These are phyloP conservation scores for Graphilbum fragrans DNA, from an alignment of 2,329 filamentous ascomycete species.

Conservation along the genomic window DNA sequence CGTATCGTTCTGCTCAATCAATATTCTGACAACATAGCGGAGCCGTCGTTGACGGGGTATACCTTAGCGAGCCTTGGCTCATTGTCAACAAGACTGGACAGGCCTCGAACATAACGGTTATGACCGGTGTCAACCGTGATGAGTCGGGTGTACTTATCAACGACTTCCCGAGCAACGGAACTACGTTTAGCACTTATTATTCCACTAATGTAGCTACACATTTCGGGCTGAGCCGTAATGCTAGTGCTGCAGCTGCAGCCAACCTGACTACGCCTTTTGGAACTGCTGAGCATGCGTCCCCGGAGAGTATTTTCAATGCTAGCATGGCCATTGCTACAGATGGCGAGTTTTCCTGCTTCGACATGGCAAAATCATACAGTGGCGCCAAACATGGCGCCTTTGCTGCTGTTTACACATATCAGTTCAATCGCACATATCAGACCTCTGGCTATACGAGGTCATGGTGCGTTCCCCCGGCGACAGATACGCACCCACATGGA, in stretches of 20 bases:
- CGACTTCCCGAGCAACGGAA: slow-evolving; percentile 9
- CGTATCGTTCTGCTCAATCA: not conserved
- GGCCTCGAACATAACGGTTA: slow-evolving; percentile 16
- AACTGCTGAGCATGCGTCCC: not conserved
- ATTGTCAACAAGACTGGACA: slow-evolving; percentile 15
- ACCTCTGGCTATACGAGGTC: slow-evolving; percentile 15
- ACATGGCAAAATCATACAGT: slow-evolving; percentile 20
- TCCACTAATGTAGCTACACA: slow-evolving; percentile 6
- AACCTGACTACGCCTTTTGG: too few relatives aligned
- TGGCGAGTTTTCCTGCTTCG: slow-evolving; percentile 20
- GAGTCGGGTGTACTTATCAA: slow-evolving; percentile 15
- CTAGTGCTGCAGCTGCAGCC: not conserved
- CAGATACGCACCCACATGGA: slow-evolving; percentile 16
- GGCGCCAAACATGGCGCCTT: slow-evolving; percentile 21
- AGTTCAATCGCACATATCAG: slow-evolving; percentile 28
- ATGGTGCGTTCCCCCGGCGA: slow-evolving; percentile 18
- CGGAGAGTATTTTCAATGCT: slow-evolving; percentile 18
- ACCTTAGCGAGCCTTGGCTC: slow-evolving; percentile 14
- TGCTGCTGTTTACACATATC: slow-evolving; percentile 19
- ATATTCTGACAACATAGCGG: slow-evolving; percentile 8
- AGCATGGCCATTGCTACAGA: slow-evolving; percentile 19
- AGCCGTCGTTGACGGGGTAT: slow-evolving; percentile 18
- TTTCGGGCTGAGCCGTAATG: slow-evolving; percentile 4
- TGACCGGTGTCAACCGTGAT: slow-evolving; percentile 24
- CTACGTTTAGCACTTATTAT: slow-evolving; percentile 12